A percentile compares a stretch with the other conserved stretches of the same genome.
Evolutionary conservation across 257 asterid species (phyloP).

Genomic region (Solanum okadae): DNA sequence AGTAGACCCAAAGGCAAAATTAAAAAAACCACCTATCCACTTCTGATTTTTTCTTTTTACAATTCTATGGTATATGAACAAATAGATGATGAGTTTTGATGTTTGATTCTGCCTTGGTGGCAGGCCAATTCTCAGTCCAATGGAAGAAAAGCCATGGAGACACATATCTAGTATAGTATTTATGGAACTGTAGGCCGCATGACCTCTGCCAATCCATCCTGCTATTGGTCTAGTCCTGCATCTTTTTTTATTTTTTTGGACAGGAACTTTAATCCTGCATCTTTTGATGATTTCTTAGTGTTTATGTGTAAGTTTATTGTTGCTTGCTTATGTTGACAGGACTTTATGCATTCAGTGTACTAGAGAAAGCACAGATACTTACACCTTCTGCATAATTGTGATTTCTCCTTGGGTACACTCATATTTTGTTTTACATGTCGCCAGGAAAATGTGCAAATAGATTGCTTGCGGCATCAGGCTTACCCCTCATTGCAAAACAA

Average conservation of each 20-base stretch:
- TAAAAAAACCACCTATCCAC: neutral
- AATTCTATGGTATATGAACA: neutral
- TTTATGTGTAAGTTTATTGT: neutral
- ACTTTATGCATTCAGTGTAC: neutral
- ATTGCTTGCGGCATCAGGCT: slow-evolving; percentile 81
- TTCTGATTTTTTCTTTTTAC: neutral
- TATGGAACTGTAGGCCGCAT: neutral
- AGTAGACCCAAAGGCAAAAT: neutral
- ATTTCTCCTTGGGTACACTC: neutral
- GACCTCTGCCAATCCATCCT: neutral
- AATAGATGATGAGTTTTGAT: neutral
- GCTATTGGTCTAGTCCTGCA: neutral
- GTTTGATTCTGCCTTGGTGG: neutral
- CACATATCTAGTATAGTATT: neutral
- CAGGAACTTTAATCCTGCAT: neutral
- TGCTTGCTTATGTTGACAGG: neutral
- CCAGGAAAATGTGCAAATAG: slow-evolving; percentile 98
- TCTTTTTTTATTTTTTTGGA: neutral
- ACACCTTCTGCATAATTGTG: neutral
- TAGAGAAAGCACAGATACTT: neutral
- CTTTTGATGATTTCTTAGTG: neutral
- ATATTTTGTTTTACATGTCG: neutral
- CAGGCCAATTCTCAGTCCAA: neutral
- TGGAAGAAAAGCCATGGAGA: neutral
- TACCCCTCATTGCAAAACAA: slow-evolving; percentile 90